Evolutionary conservation across 352 stramenopile species (phyloP).

Genomic region (Globisporangium nunn): DNA sequence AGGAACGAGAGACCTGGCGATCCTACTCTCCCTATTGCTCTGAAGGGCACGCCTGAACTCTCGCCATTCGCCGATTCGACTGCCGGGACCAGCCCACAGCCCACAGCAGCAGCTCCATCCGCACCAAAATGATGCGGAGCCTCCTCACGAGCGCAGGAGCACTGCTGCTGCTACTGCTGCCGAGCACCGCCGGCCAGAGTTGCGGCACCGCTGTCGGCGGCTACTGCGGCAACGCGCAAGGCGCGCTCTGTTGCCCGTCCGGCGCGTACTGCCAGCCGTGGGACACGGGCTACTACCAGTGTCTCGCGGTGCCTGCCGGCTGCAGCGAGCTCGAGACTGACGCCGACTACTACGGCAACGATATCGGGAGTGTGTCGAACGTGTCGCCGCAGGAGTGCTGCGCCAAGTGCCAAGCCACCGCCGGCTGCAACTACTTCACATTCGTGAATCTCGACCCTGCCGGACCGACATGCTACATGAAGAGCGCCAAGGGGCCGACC

Average conservation of each 20-base stretch:
- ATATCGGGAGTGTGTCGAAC: slow-evolving; percentile 24
- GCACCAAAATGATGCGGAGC: background rate
- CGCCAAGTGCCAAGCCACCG: slow-evolving; percentile 15
- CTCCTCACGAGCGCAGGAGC: background rate
- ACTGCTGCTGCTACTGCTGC: background rate
- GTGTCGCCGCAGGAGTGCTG: slow-evolving; percentile 30
- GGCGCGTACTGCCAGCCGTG: slow-evolving; percentile 41
- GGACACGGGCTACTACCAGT: slow-evolving; percentile 51
- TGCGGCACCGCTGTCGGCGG: slow-evolving; percentile 21
- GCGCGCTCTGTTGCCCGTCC: slow-evolving; percentile 25
- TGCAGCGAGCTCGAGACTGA: slow-evolving; percentile 34
- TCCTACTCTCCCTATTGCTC: background rate
- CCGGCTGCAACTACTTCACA: slow-evolving; percentile 35
- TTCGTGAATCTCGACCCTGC: slow-evolving; percentile 31
- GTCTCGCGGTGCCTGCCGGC: slow-evolving; percentile 22
- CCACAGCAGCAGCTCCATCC: background rate
- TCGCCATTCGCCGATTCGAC: background rate
- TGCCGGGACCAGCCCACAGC: background rate
- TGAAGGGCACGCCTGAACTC: background rate
- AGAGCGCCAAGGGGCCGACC: slow-evolving; percentile 19
- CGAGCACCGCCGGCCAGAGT: background rate
- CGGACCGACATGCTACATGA: slow-evolving; percentile 40
- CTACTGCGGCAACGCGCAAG: slow-evolving; percentile 38
- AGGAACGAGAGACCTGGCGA: no score
- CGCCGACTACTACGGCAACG: slow-evolving; percentile 40